Conservation (phyloP, 2,329 filamentous ascomycete genomes). For the Ceratocystiopsis brevicomis region DNA sequence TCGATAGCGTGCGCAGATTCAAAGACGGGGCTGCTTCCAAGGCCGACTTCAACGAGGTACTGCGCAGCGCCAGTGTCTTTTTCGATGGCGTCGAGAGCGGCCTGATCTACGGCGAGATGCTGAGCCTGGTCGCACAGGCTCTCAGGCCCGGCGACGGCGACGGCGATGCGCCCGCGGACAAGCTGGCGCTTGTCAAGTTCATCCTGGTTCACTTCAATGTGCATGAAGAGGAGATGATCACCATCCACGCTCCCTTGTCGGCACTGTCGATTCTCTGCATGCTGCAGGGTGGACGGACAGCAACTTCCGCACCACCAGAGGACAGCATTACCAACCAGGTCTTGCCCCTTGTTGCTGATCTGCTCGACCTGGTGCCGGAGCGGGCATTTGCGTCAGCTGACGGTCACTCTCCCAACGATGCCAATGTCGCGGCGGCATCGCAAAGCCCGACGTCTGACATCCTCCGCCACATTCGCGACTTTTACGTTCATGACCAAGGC, state of each 20-base stretch:
- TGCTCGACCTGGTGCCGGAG: slow-evolving; percentile 46
- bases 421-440: neutral
- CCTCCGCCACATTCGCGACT: slow-evolving; percentile 40
- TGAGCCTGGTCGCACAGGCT: slow-evolving; percentile 46
- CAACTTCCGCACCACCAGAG: neutral
- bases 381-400: slow-evolving; percentile 32
- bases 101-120: slow-evolving; percentile 73
- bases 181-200: slow-evolving; percentile 60
- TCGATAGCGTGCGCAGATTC: slow-evolving; percentile 63
- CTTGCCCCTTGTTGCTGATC: slow-evolving; percentile 30
- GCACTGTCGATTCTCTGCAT: slow-evolving; percentile 44
- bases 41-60: slow-evolving; percentile 62
- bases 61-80: slow-evolving; percentile 85
- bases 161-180: slow-evolving; percentile 27
- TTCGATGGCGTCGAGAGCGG: slow-evolving; percentile 94
- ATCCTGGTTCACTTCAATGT: slow-evolving; percentile 80
- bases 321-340: slow-evolving; percentile 15
- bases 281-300: slow-evolving; percentile 29
- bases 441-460: slow-evolving; percentile 20
- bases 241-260: slow-evolving; percentile 63
- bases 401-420: neutral
- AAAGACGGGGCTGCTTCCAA: slow-evolving; percentile 45
- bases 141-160: slow-evolving; percentile 28
- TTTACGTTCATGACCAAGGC: slow-evolving; percentile 53
- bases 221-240: slow-evolving; percentile 87